Evolutionary conservation across 257 asterid species (phyloP), one percentile per base, ranked within the genome.

Genomic region (Cruciata laevipes): DNA sequence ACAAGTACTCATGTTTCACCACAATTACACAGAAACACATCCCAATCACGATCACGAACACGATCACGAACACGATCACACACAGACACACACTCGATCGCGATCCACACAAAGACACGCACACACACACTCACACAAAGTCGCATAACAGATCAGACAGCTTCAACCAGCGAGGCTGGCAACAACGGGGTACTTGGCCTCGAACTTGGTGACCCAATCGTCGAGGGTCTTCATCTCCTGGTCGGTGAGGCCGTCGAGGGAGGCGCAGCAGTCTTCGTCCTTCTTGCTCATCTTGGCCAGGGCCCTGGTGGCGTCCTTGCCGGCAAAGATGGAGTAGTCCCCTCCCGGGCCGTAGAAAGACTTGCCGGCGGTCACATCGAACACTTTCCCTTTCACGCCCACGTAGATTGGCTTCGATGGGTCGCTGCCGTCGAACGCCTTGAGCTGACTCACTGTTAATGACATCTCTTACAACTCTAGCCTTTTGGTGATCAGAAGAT

Each of bases 241-340:
- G 51, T 88, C 97, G 1, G 99, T 71, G 38, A 93, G 95, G 10
- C 97, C 97, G 25, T 88, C 89, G 31, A 86, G 84, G 53, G 83
- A 68, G 0, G 89, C 77, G 40, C 81, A 75, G 64, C 87, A 85
- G 73, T 93, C 99, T 33, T 77, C 84, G 4, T 85, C 92, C 18
- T 82, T 82, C 87, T 88, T 90, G 79, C 96, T 93, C 99, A 90
- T 93, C 89, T 93, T 90, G 65, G 95, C 97, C 37, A 93, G 90
- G 23, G 97, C 99, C 70, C 99, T 88, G 86, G 86, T 90, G 68
- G 97, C 96, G 56, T 93, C 99, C 82, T 93, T 93, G 64, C 99
- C 99, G 75, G 99, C 75, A 83, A 93, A 93, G 78, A 93, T 68
- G 80, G 67, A 61, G 90, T 93, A 90, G 38, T 79, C 61, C 67